Evolutionary conservation across 2,329 filamentous ascomycete species (phyloP), one percentile per base, ranked within the genome.

Genomic region (Cladosporium sphaerospermum): DNA sequence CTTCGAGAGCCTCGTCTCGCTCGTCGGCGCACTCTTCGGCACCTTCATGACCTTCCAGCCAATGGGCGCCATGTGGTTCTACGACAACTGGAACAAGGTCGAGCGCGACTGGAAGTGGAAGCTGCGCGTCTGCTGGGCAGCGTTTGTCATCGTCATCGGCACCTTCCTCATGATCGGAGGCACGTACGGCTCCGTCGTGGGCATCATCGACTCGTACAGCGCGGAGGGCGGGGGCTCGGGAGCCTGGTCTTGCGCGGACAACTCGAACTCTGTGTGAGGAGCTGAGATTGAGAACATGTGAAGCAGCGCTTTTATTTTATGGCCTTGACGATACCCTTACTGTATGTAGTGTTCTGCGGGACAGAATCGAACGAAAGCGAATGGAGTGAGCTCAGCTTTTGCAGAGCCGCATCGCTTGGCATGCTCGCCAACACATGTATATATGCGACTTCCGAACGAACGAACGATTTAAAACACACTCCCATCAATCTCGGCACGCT

Each of bases 11-110:
- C 59, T 79, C n/a, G 59, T 78, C 4, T 71, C 70, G 11, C 55
- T 79, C 9, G 75, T 73, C 44, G 78, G 78, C 57, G 75, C 76
- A 14, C 76, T 75, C 0, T 57, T 80, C 48, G 73, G 72, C 2
- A 51, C 48, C 3, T 51, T 51, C 31, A 66, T 79, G 32, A 69
- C 67, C 1, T 61, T 78, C 9, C 76, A 75, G 0, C 75, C 72
- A 0, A 72, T 69, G 66, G 54, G 48, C 14, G 28, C 18, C 18
- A 51, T 79, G 4, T 80, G 77, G 77, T 59, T 79, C 7, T 74
- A 75, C 57, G 76, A 77, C 53, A 72, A 76, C 55, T 53, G 61
- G 2, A 56, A 69, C 31, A 43, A 44, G 40, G 40, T 74, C 74
- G 57, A 65, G 65, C 56, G 69, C 59, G n/a, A 74, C 73, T 0